These are phyloP conservation scores for Lactarius akahatsu DNA, from an alignment of 768 basidiomycete genomes.

Conservation along the genomic window DNA sequence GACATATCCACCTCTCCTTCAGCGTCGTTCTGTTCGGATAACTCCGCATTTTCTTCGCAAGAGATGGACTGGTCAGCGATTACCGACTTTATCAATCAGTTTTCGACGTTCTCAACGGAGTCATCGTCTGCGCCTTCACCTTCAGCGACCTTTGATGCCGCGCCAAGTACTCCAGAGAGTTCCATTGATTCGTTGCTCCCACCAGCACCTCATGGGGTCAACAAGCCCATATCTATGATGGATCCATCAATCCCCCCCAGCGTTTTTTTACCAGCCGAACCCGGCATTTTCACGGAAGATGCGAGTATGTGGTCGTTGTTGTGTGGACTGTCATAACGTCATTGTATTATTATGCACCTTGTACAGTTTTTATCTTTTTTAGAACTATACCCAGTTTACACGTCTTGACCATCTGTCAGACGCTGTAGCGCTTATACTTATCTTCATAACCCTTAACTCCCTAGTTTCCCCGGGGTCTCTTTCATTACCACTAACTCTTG, in stretches of 20 bases:
- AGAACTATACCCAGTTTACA: neutral
- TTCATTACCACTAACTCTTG: neutral
- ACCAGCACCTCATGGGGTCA: too few relatives aligned
- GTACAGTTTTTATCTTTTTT: neutral
- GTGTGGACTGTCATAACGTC: neutral
- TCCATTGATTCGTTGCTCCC: neutral
- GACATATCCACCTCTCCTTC: neutral
- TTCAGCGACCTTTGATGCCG: neutral
- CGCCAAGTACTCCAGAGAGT: neutral
- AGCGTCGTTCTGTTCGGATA: neutral
- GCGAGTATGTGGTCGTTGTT: neutral
- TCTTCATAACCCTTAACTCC: neutral
- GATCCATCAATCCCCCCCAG: constrained; percentile 14
- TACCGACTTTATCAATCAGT: neutral
- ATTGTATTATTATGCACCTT: neutral
- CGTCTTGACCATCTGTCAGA: too few relatives aligned
- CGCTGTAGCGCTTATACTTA: neutral
- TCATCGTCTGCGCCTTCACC: neutral
- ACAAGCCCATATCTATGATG: neutral
- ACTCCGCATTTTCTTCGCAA: neutral
- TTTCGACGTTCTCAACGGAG: neutral
- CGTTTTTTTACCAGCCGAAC: neutral
- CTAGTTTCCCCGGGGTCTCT: neutral
- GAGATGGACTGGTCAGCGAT: neutral
- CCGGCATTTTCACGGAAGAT: neutral